Percentiles rank a stretch among this genome's conserved stretches.
These are phyloP conservation scores for Scutellaria barbata DNA, from an alignment of 257 asterid genomes.

Conservation along the genomic window DNA sequence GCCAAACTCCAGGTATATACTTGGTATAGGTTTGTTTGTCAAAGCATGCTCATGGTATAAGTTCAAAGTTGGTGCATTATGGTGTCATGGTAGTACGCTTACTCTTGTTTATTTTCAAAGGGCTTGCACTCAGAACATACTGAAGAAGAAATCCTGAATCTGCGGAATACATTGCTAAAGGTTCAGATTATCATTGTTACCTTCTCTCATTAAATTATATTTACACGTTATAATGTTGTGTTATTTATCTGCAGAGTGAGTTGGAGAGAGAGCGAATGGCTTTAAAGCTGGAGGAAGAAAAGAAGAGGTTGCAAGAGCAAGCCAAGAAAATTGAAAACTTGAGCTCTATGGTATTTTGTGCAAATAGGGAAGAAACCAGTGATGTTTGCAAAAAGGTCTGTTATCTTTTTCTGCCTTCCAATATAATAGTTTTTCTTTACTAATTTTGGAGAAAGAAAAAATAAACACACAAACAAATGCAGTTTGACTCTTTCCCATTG, in stretches of 20 bases:
- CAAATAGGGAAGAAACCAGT: slow-evolving; percentile 64
- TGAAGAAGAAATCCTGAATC: slow-evolving; percentile 79
- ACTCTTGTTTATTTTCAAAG: slow-evolving; percentile 45
- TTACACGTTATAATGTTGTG: slow-evolving; percentile 24
- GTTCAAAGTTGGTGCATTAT: slow-evolving; percentile 29
- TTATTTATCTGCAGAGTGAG: slow-evolving; percentile 63
- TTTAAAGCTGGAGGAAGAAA: slow-evolving; percentile 92
- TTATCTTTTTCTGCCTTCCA: slow-evolving; percentile 27
- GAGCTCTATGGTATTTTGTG: slow-evolving; percentile 91
- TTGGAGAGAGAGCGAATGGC: slow-evolving; percentile 97
- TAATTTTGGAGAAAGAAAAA: not conserved
- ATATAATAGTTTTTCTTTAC: too few species aligned
- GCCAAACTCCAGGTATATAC: slow-evolving; percentile 76
- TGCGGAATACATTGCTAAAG: slow-evolving; percentile 93
- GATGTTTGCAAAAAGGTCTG: slow-evolving; percentile 69
- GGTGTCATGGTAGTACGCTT: slow-evolving; percentile 40
- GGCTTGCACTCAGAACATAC: slow-evolving; percentile 86
- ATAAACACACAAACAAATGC: not conserved
- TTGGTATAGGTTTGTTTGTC: slow-evolving; percentile 27
- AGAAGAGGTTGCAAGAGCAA: slow-evolving; percentile 86
- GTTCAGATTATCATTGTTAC: slow-evolving; percentile 45
- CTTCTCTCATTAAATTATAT: slow-evolving; percentile 21
- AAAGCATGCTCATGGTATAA: slow-evolving; percentile 24
- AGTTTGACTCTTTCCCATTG: slow-evolving; percentile 12
- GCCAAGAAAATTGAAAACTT: slow-evolving; percentile 88